A percentile compares a stretch with the other conserved stretches of the same genome.
phyloP scores from a whole-genome alignment of 2,329 filamentous ascomycete genomes.

The Beauveria medogensis region DNA sequence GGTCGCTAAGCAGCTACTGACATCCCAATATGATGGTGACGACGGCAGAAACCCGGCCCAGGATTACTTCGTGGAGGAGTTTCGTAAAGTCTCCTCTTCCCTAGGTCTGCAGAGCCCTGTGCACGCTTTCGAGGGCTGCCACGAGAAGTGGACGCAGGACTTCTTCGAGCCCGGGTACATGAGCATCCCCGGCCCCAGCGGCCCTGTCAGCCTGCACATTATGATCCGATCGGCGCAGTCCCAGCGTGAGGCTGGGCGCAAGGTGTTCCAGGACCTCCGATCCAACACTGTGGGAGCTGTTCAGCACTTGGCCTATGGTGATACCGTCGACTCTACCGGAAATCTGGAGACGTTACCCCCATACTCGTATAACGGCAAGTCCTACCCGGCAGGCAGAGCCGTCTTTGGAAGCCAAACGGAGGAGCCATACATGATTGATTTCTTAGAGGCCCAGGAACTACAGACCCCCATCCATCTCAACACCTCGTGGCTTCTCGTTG shows the following conservation, averaged over 20 bases:
- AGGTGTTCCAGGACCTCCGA: background rate
- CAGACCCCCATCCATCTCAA: slow-evolving; percentile 20
- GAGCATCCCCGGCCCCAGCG: background rate
- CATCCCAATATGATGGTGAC: too few relatives aligned
- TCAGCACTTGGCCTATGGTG: background rate
- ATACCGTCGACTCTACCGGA: background rate
- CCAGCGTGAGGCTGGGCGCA: too few relatives aligned
- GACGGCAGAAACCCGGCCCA: background rate
- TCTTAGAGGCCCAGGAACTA: background rate
- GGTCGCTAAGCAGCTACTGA: too few relatives aligned
- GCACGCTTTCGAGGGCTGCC: too few relatives aligned
- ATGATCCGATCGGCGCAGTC: background rate
- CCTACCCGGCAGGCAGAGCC: background rate
- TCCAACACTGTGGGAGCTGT: background rate
- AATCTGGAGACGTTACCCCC: slow-evolving; percentile 3
- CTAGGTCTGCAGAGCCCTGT: too few relatives aligned
- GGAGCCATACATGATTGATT: background rate
- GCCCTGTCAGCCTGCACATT: background rate
- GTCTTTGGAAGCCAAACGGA: background rate
- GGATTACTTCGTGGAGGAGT: fast-evolving
- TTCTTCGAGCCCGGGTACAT: background rate
- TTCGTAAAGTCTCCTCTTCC: too few relatives aligned
- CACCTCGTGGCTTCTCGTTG: slow-evolving; percentile 19
- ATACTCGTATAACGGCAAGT: background rate
- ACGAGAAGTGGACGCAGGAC: background rate